Evolutionary conservation across 805 yeast genomes (phyloP), one percentile per base, ranked within the genome.

Genomic region (Cyberlindnera euphorbiae): DNA sequence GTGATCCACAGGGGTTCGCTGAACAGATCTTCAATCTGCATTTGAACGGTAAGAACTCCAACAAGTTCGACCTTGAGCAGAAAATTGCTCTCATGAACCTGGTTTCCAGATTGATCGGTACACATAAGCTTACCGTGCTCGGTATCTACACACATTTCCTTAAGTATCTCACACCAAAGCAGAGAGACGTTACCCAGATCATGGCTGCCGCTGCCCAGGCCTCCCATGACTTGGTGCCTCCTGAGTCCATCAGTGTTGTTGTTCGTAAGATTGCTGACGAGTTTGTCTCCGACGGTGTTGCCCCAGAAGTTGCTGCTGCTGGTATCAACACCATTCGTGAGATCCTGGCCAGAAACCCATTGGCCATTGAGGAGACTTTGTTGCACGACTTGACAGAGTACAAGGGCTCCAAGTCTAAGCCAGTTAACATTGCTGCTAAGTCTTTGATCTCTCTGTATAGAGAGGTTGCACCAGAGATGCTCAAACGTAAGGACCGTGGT

Each of bases 1-100:
- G 97, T 58, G 98, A 93, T 58, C 98, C 99, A 8, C 99, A 93
- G 60, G 96, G 96, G 5, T 93, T 93, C 63, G 96, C 97, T 7
- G 98, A 93, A 47, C 74, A 69, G 41, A 66, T 93, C 38, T 93
- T 79, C 53, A 72, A 75, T 19, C 74, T 67, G 29, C 95, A 88
- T 54, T 63, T 90, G 41, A 71, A 81, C 32, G 75, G 82, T 28
- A 82, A 82, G 50, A 77, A 73, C 41, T 66, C 78, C 15, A 81
- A 80, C 58, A 78, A 75, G 51, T 82, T 84, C 52, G 80, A 77
- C 53, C 67, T 90, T 52, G 97, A 90, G 42, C 97, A 90, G 58
- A 87, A 85, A 53, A 86, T 93, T 45, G 74, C 84, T 38, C 75
- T 93, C 44, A 77, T 90, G 83, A 93, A 86, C 55, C 70, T 93